Evolutionary conservation across 2,329 filamentous ascomycete species (phyloP).

Genomic region (Arthrobotrys conoides): DNA sequence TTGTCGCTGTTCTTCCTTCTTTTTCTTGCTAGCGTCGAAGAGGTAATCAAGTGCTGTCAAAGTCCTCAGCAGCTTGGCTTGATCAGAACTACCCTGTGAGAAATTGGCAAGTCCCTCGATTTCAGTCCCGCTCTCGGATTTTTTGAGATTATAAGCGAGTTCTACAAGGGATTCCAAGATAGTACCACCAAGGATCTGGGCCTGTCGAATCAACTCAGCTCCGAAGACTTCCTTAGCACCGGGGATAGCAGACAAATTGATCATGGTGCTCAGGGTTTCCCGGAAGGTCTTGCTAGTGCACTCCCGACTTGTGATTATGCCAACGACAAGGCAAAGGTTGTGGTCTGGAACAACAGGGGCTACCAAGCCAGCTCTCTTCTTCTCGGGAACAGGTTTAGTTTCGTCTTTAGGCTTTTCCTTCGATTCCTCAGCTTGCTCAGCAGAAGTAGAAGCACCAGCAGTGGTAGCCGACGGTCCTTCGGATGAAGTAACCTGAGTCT

Average conservation of each 20-base stretch:
- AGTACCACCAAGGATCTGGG: conserved; percentile 84
- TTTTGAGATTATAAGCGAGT: conserved; percentile 86
- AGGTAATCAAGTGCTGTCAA: conserved; percentile 95
- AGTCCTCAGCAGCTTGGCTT: conserved; percentile 93
- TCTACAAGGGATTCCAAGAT: conserved; percentile 88
- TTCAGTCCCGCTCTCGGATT: conserved; percentile 89
- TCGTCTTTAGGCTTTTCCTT: conserved; percentile 61
- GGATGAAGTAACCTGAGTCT: conserved; percentile 10
- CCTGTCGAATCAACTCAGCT: conserved; percentile 90
- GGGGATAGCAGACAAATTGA: conserved; percentile 93
- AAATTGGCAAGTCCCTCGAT: conserved; percentile 98
- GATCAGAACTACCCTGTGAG: conserved; percentile 93
- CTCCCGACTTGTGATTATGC: conserved; percentile 94
- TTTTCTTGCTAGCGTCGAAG: conserved; percentile 80
- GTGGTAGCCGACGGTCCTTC: conserved; percentile 14
- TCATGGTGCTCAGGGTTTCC: conserved; percentile 98
- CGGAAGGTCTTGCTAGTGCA: conserved; percentile 98
- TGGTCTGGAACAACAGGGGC: conserved; percentile 88
- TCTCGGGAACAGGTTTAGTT: conserved; percentile 65
- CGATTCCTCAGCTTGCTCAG: conserved; percentile 61
- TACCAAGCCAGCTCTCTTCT: conserved; percentile 76
- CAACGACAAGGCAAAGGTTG: conserved; percentile 93
- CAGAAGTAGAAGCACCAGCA: conserved; percentile 10
- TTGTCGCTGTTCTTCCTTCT: conserved; percentile 65
- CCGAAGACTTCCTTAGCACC: conserved; percentile 91